Evolutionary conservation across 768 basidiomycete species (phyloP), one percentile per base, ranked within the genome.

Genomic region (Porpolomopsis calyptriformis): DNA sequence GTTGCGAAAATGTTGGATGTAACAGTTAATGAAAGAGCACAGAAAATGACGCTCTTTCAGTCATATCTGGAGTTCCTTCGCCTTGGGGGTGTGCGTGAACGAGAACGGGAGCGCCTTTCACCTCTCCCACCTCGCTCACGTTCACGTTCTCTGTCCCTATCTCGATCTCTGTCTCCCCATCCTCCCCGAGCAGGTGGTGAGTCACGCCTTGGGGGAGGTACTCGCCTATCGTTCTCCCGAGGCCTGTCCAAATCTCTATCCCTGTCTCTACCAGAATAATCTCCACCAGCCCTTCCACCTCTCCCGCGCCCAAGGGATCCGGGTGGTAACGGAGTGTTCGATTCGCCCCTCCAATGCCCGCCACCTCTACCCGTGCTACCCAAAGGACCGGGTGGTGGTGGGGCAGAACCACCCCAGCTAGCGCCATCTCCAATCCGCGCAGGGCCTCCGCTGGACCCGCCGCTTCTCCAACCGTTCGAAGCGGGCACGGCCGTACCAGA

Each of bases 301-400:
- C 64, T 60, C 4, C 70, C 69, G 3, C 73, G 69, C 2, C 73
- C 64, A 3, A 70, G 63, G 26, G 75, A 67, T 26, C 74, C 64
- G 23, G 64, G 63, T 22, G 67, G 67, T 26, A 64, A 60, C 5
- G 66, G 64, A 4, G 67, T 67, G 53, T 78, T 73, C 1, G 84
- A 82, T 12, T 72, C 79, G 0, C 84, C 85, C 35, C 85, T 71
- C 82, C 83, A 86, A 60, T 85, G 82, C 1, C 83, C 82, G 33
- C 78, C 77, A 37, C 79, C 76, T 8, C 76, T 64, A 34, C 71
- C 68, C n/a, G 57, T 54, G 16, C 64, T 60, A 36, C 58, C 49
- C 25, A n/a, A n/a, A n/a, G n/a, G n/a, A n/a, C n/a, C n/a, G n/a
- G n/a, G n/a, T n/a, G n/a, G n/a, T n/a, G 64, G 50, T 10, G 62